Conservation (phyloP, 305 asterid genomes). For the Fraxinus albicans region DNA sequence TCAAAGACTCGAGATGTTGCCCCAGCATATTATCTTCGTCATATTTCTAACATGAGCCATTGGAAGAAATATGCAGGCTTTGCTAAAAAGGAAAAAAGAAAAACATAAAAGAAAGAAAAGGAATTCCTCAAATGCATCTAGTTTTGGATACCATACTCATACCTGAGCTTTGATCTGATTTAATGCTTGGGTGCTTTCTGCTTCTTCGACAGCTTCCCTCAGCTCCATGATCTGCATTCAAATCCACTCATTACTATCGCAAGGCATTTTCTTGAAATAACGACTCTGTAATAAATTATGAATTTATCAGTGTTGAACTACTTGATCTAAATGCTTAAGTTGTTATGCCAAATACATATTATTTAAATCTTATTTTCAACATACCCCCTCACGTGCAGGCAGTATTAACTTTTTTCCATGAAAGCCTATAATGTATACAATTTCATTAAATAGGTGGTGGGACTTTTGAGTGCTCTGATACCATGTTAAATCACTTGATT, state of each 20-base stretch:
- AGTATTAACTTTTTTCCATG: not conserved
- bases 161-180: conserved; percentile 74
- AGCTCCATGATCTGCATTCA: conserved; percentile 75
- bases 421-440: not conserved
- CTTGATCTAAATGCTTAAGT: not conserved
- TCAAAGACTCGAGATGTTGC: conserved; percentile 11
- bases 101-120: not conserved
- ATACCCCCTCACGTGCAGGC: not conserved
- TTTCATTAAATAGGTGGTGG: not conserved
- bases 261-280: conserved; percentile 6
- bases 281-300: not conserved
- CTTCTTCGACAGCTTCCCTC: conserved; percentile 89
- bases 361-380: not conserved
- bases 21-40: not conserved
- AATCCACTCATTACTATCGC: conserved; percentile 5
- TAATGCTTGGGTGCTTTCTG: conserved; percentile 50
- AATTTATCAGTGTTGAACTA: not conserved
- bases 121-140: not conserved
- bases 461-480: not conserved
- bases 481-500: not conserved
- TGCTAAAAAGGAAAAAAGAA: not conserved
- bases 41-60: not conserved
- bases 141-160: conserved; percentile 5
- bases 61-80: not conserved
- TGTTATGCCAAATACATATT: not conserved